Evolutionary conservation across 2,329 filamentous ascomycete genomes (phyloP).

Genomic region (Rhynchosporium graminicola): DNA sequence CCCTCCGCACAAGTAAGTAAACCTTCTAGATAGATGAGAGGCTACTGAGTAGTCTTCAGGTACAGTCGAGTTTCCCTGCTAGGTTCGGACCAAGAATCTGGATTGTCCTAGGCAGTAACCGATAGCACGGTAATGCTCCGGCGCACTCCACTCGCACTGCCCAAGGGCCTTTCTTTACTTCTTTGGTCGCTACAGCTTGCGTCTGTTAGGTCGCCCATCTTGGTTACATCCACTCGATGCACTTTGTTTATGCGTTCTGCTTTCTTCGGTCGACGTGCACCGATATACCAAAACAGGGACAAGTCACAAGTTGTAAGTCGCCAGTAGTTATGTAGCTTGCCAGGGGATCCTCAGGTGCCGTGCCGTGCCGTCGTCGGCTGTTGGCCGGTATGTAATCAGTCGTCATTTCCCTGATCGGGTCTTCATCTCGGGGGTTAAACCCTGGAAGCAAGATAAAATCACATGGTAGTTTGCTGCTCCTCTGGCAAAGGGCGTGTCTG

Average conservation of each 20-base stretch:
- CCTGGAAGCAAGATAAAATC: background rate
- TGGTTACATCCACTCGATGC: background rate
- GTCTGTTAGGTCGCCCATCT: background rate
- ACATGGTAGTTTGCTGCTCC: background rate
- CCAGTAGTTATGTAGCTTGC: background rate
- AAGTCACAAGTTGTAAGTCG: too few relatives aligned
- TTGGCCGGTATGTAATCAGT: background rate
- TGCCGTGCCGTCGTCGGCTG: background rate
- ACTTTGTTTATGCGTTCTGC: background rate
- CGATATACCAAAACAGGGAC: too few relatives aligned
- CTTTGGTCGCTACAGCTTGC: background rate
- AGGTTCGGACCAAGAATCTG: background rate
- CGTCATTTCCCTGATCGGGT: background rate
- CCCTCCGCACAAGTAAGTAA: too few relatives aligned
- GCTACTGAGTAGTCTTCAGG: background rate
- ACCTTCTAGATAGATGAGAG: too few relatives aligned
- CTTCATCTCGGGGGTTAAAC: constrained; percentile 7
- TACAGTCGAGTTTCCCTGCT: background rate
- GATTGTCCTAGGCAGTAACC: constrained; percentile 7
- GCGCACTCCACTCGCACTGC: constrained; percentile 1
- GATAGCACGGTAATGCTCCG: constrained; percentile 25
- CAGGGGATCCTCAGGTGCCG: background rate
- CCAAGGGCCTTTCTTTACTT: background rate
- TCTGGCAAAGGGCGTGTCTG: background rate
- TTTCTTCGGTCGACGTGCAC: background rate